Evolutionary conservation across 2,329 filamentous ascomycete species (phyloP).

Genomic region (Escovopsis sp.): DNA sequence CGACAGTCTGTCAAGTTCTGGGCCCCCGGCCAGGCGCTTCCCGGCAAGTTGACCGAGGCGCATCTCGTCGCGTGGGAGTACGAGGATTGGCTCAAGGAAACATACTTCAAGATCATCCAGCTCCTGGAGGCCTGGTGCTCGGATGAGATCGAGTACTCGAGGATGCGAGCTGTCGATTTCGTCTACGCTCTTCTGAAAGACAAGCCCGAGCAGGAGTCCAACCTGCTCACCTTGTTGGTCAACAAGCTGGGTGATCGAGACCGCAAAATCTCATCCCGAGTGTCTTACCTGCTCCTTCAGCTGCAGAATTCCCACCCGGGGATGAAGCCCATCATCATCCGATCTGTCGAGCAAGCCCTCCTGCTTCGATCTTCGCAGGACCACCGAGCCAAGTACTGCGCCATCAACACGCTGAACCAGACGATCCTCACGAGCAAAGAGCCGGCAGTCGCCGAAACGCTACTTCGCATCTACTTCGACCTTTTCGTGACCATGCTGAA

Average conservation of each 20-base stretch:
- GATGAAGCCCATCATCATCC: constrained; percentile 85
- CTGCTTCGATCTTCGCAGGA: constrained; percentile 79
- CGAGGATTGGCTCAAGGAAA: constrained; percentile 88
- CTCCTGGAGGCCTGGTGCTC: constrained; percentile 85
- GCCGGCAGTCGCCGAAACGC: constrained; percentile 60
- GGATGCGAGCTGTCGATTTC: constrained; percentile 76
- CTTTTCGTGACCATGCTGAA: constrained; percentile 76
- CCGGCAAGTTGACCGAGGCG: constrained; percentile 54
- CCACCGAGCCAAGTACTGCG: constrained; percentile 84
- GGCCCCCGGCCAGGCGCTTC: constrained; percentile 55
- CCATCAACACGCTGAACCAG: constrained; percentile 92
- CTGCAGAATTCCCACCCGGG: constrained; percentile 75
- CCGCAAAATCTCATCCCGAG: constrained; percentile 86
- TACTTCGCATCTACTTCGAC: constrained; percentile 85
- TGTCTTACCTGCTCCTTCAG: constrained; percentile 87
- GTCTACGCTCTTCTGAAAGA: constrained; percentile 84
- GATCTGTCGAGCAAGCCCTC: constrained; percentile 72
- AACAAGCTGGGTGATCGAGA: constrained; percentile 95
- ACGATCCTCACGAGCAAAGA: constrained; percentile 82
- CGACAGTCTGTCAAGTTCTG: constrained; percentile 43
- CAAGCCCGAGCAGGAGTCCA: constrained; percentile 94
- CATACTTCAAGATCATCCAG: constrained; percentile 87
- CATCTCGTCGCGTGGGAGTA: constrained; percentile 83
- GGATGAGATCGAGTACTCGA: constrained; percentile 89
- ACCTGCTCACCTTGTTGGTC: constrained; percentile 76